Conservation (phyloP, 257 asterid genomes). For the Solanum bulbocastanum region DNA sequence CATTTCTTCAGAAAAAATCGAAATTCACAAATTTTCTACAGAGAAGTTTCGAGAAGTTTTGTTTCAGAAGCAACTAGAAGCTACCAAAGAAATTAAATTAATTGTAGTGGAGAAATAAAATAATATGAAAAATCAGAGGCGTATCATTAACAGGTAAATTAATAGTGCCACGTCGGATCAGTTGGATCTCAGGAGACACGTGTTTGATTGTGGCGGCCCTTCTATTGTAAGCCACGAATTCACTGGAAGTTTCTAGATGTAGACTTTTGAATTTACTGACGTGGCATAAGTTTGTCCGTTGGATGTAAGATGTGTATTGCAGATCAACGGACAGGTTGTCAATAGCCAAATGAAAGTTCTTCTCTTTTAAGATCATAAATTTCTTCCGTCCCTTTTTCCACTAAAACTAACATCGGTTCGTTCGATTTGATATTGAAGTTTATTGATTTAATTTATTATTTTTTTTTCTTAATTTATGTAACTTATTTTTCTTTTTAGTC, state of each 20-base stretch:
- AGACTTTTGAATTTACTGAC: background rate
- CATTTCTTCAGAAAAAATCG: conserved; percentile 13
- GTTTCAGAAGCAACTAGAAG: conserved; percentile 3
- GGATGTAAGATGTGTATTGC: background rate
- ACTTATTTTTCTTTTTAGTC: no score
- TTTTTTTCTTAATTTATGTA: no score
- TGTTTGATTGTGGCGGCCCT: conserved; percentile 12
- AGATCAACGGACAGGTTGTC: background rate
- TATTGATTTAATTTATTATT: no score
- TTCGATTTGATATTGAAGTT: no score
- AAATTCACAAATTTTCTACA: background rate
- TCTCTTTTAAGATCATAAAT: background rate
- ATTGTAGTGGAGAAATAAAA: background rate
- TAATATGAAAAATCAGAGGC: conserved; percentile 1
- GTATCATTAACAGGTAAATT: conserved; percentile 45
- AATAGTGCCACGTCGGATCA: conserved; percentile 43
- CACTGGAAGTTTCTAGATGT: conserved; percentile 53
- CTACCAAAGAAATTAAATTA: background rate
- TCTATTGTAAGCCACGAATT: conserved; percentile 7
- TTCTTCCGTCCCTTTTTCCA: background rate
- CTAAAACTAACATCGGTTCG: background rate
- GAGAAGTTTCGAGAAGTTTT: background rate
- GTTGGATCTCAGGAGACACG: conserved; percentile 28
- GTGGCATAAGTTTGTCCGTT: background rate
- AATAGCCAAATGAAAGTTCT: background rate